phyloP scores from a whole-genome alignment of 2,329 filamentous ascomycete genomes.

The Colletotrichum sp. region DNA sequence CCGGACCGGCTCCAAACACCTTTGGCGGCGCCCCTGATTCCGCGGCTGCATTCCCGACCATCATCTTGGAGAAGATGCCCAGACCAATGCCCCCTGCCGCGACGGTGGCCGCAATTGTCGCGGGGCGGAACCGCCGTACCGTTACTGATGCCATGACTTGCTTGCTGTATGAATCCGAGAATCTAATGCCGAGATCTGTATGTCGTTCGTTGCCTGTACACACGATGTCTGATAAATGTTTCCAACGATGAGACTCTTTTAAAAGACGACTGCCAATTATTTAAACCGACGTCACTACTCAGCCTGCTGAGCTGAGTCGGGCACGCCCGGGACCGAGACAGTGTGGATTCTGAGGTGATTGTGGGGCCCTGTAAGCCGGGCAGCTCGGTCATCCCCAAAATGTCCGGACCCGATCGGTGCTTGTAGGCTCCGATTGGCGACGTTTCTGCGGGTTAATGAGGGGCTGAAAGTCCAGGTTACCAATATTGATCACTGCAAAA shows the following conservation, averaged over 20 bases:
- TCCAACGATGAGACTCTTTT: rapidly evolving
- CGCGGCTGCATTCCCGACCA: slow-evolving; percentile 23
- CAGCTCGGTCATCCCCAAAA: slow-evolving; percentile 20
- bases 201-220: neutral
- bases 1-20: slow-evolving; percentile 39
- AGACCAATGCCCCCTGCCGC: slow-evolving; percentile 10
- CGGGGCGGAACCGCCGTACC: slow-evolving; percentile 21
- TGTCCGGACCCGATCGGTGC: slow-evolving; percentile 13
- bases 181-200: neutral
- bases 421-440: neutral
- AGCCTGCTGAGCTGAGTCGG: neutral
- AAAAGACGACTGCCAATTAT: neutral
- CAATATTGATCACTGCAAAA: neutral
- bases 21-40: slow-evolving; percentile 7
- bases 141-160: slow-evolving; percentile 3
- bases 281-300: neutral
- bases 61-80: slow-evolving; percentile 24
- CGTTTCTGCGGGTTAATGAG: neutral
- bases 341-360: neutral
- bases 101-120: slow-evolving; percentile 26
- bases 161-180: neutral
- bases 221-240: neutral
- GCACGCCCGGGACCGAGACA: neutral
- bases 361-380: neutral
- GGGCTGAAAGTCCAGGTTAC: neutral